Base-by-base conservation (phyloP, 2,329 filamentous ascomycete genomes). In the Gyromitra esculenta region DNA sequence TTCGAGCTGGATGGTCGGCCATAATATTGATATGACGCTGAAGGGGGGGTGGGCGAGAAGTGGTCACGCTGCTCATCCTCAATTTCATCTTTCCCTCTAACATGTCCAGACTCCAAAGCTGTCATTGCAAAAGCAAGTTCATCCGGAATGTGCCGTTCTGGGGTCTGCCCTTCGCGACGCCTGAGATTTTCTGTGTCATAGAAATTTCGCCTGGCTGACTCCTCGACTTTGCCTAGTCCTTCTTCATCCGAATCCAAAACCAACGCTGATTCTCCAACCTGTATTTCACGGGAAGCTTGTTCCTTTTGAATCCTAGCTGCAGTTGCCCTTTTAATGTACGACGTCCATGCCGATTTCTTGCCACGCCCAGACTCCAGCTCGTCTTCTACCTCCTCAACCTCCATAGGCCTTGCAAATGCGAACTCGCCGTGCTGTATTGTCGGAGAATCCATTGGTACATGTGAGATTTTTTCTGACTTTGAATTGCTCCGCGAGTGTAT, bases 301-400 rank as follows among this genome's bases (percentile, higher is more conserved):
- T 86, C 86, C 88, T 85, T 84, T 86, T 81, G 79, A 37, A 81
- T 79, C 8, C 85, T 84, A 56, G 84, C 85, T 65, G 74, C 82
- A 69, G 85, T 87, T 37, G 88, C 88, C 83, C 91, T 91, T 81
- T 89, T 89, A 84, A 97, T 93, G 45, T 97, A 88, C 0, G 92
- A 90, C 2, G 90, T 89, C 86, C 94, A 92, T 0, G 91, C 64
- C 9, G 73, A 79, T 54, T 70, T 77, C 69, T 78, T 80, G 84
- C 75, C 83, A 84, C 45, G 83, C 37, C 64, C 65, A 31, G 64
- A 25, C 81, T 71, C 83, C 35, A 77, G 73, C 39, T 80, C 79
- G 18, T 77, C 73, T 64, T 79, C 73, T 18, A 78, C 64, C 21
- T 78, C 71, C 60, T 79, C 74, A 64, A 77, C 71, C n/a, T 75